Evolutionary conservation across 2,329 filamentous ascomycete genomes (phyloP), one percentile per base, ranked within the genome.

Genomic region (Paramyrothecium sp.): DNA sequence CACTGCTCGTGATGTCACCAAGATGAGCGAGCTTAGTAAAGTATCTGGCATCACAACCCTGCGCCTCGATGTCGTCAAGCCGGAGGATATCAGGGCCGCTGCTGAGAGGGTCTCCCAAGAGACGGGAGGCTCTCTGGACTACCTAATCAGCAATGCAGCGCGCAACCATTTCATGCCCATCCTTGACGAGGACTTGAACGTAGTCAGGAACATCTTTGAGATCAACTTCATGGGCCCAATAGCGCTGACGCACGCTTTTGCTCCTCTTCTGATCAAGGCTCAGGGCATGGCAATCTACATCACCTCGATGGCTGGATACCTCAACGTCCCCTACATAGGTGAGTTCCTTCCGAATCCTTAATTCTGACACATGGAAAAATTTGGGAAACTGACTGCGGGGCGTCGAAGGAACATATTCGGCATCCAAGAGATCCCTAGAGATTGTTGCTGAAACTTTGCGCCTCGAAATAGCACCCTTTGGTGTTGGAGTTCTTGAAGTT

Each of bases 161-260:
- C 20, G 50, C 17, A 52, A 30, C 17, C 38, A 54, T n/a, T 46
- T 59, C 11, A 55, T 63, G 58, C 69, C 68, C 16, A 58, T 61
- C 3, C 56, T 69, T 3, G 69, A 72, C 44, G 54, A 62, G 44
- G 59, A 63, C 1, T 58, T 69, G 2, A 61, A 56, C 1, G 56
- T 56, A 12, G 52, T 26, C 2, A 58, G 56, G n/a, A 57, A 44
- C 20, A 10, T 58, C 3, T 59, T 73, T 56, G 74, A 78, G 10
- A 63, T 74, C 41, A 80, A 80, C 61, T 61, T 75, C 50, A 78
- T 71, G 68, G 73, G 70, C 2, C 55, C 65, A 2, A 52, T 78
- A 13, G 60, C 62, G n/a, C 67, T 75, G 52, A 69, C 69, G 7
- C 71, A 80, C 41, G 68, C 70, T 0, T 79, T 78, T 58, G 53